Evolutionary conservation across 176 grass and related monocot species (phyloP).

Genomic region (Oryza nivara): DNA sequence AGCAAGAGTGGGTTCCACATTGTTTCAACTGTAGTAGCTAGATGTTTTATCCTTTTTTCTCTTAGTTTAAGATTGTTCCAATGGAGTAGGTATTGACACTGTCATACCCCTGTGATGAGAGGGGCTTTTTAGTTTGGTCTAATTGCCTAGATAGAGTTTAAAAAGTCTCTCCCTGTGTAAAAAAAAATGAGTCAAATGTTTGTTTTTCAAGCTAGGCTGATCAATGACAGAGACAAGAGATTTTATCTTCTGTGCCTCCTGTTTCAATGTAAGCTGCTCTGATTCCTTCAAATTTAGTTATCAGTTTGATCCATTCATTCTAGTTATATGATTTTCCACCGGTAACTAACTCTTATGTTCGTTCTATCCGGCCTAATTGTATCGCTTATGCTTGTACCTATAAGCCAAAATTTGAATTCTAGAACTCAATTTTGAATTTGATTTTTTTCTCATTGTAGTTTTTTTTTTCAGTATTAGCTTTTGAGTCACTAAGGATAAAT

Average conservation of each 20-base stretch:
- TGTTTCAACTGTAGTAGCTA: background rate
- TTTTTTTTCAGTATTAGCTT: too few species aligned
- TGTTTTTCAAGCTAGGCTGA: background rate
- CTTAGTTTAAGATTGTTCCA: background rate
- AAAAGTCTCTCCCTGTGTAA: background rate
- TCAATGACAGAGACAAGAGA: background rate
- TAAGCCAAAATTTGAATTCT: too few species aligned
- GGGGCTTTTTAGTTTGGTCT: background rate
- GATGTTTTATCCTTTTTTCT: background rate
- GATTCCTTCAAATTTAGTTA: background rate
- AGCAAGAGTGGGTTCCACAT: background rate
- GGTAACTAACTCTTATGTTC: background rate
- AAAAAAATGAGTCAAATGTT: slow-evolving; percentile 35
- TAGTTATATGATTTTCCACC: background rate
- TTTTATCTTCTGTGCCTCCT: background rate
- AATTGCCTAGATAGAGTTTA: background rate
- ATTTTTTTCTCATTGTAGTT: too few species aligned
- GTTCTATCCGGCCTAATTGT: background rate
- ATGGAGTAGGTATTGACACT: slow-evolving; percentile 23
- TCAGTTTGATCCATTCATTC: background rate
- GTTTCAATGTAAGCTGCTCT: background rate
- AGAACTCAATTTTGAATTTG: too few species aligned
- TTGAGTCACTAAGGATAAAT: too few species aligned
- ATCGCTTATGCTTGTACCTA: too few species aligned
- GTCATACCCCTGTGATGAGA: slow-evolving; percentile 2